Evolutionary conservation across 2,329 filamentous ascomycete species (phyloP), one percentile per base, ranked within the genome.

Genomic region (Aspergillus fijiensis): DNA sequence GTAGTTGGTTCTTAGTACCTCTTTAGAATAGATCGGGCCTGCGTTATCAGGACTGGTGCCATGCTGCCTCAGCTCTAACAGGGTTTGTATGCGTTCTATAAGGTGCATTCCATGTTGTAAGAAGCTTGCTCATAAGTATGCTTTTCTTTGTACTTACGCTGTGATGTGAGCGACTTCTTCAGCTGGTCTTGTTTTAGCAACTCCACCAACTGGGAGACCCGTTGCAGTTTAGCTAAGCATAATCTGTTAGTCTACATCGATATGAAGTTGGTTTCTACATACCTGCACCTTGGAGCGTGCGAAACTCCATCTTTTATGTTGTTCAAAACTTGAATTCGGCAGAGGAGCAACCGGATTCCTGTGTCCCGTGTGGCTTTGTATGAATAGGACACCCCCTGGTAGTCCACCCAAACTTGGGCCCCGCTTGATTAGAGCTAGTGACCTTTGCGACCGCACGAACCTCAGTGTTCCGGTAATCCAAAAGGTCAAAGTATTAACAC

Each of bases 1-100:
- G 16, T 19, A 14, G 7, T 23, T 23, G 47, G 7, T 21, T 27
- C 25, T 21, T 12, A 19, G 23, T 81, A 90, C 92, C 76, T 89
- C 81, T 74, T 85, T 84, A n/a, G 89, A 89, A 76, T 95, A 97
- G 60, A 98, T 94, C 1, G 91, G 89, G 60, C 89, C 89, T 29
- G 92, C 87, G 75, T 91, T 82, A 31, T 79, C 80, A 7, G 88
- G 85, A 68, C 89, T 87, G 61, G 92, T 87, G 6, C 92, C 89
- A 69, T 90, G 85, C 33, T 93, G 80, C 76, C 96, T 96, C 52
- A 97, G 81, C 67, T 92, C 76, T 55, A 82, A 76, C 21, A 88
- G 78, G 16, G 77, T 72, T 31, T 79, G 70, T 7, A 73, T 69
- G n/a, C 71, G 71, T 59, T 76, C 76, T 77, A 60, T 56, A 19